A percentile compares a stretch with the other conserved stretches of the same genome.
Conservation (phyloP, 2,329 filamentous ascomycete species). For the Gnomoniopsis smithogilvyi region DNA sequence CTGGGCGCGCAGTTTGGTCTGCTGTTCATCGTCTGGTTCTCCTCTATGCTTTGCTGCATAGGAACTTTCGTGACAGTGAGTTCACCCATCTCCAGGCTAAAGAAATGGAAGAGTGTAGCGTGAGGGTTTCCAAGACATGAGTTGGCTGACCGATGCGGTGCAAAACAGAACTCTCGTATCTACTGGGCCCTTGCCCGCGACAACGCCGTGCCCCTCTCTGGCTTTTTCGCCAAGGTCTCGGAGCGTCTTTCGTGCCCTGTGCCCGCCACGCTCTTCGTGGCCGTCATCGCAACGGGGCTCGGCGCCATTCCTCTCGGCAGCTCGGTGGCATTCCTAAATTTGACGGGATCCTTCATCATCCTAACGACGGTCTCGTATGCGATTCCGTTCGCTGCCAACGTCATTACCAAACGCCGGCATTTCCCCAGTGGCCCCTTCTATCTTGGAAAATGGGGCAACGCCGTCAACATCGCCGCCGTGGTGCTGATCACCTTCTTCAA, state of each 20-base stretch:
- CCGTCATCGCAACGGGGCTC: slow-evolving; percentile 47
- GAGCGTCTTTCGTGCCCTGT: slow-evolving; percentile 55
- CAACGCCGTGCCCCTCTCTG: slow-evolving; percentile 55
- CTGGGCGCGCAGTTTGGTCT: slow-evolving; percentile 54
- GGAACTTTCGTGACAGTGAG: slow-evolving; percentile 48
- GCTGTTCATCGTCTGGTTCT: slow-evolving; percentile 53
- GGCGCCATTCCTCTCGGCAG: slow-evolving; percentile 56
- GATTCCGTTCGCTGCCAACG: slow-evolving; percentile 45
- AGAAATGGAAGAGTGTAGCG: neutral
- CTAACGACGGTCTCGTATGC: slow-evolving; percentile 54
- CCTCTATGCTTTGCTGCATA: slow-evolving; percentile 44
- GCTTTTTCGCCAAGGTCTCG: slow-evolving; percentile 51
- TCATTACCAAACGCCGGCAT: slow-evolving; percentile 47
- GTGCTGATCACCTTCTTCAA: slow-evolving; percentile 53
- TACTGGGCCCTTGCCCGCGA: slow-evolving; percentile 58
- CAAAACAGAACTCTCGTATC: slow-evolving; percentile 25
- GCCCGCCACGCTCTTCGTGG: slow-evolving; percentile 54
- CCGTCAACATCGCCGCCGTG: slow-evolving; percentile 47
- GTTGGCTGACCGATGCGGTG: neutral
- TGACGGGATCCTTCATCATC: slow-evolving; percentile 57
- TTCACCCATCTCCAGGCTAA: slow-evolving; percentile 11
- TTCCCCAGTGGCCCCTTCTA: slow-evolving; percentile 52
- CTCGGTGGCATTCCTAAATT: slow-evolving; percentile 51
- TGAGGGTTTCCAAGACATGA: neutral
- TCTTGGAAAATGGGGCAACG: slow-evolving; percentile 46